Evolutionary conservation across 495 filamentous ascomycete genomes (phyloP).

Genomic region (Penicillium crystallinum): DNA sequence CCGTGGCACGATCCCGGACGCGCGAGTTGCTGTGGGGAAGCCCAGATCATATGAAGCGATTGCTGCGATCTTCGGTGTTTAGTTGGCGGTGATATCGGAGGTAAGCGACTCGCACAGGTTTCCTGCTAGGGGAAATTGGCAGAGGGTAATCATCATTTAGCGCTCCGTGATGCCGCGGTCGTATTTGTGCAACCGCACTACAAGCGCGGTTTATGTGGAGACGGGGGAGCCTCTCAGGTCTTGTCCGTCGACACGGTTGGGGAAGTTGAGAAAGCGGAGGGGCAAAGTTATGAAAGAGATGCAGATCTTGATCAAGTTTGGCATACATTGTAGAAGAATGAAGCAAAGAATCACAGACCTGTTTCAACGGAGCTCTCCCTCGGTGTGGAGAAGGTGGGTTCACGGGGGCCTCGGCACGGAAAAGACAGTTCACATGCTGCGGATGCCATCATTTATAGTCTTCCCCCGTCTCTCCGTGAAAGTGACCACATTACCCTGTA

Average conservation of each 20-base stretch:
- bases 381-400: constrained; percentile 9
- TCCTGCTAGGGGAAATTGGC: constrained; percentile 12
- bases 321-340: neutral
- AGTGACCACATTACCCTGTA: neutral
- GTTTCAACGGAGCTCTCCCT: neutral
- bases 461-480: neutral
- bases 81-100: constrained; percentile 29
- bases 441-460: constrained; percentile 8
- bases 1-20: constrained; percentile 21
- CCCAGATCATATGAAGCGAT: constrained; percentile 40
- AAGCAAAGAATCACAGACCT: neutral
- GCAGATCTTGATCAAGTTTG: neutral
- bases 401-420: constrained; percentile 20
- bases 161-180: constrained; percentile 12
- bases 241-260: neutral
- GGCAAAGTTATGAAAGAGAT: neutral
- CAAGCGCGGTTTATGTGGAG: constrained; percentile 13
- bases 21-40: constrained; percentile 33
- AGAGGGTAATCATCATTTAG: neutral
- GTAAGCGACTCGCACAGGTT: neutral
- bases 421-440: constrained; percentile 17
- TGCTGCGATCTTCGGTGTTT: constrained; percentile 33
- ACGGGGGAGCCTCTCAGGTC: constrained; percentile 3
- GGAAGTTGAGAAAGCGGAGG: neutral
- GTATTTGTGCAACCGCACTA: constrained; percentile 16